Conservation (phyloP, 2,329 filamentous ascomycete species). For the Cladosporium austrohemisphaericum region DNA sequence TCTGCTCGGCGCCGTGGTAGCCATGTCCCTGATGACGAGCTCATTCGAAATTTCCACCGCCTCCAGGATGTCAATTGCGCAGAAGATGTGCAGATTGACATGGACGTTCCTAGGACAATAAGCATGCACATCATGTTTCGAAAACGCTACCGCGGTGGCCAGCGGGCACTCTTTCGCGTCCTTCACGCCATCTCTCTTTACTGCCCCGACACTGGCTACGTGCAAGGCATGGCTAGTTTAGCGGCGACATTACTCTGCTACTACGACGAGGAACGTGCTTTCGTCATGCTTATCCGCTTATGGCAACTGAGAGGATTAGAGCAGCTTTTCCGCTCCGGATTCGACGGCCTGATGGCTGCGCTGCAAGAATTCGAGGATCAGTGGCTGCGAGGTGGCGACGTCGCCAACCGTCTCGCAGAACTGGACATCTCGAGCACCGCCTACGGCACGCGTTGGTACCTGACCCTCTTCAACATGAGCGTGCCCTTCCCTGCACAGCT, state of each 20-base stretch:
- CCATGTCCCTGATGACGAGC: slow-evolving; percentile 61
- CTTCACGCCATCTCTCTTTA: slow-evolving; percentile 89
- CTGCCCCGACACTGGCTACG: slow-evolving; percentile 87
- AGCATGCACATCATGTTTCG: slow-evolving; percentile 97
- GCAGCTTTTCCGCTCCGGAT: slow-evolving; percentile 77
- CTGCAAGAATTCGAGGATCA: slow-evolving; percentile 77
- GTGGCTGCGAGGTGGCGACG: slow-evolving; percentile 75
- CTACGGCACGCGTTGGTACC: slow-evolving; percentile 96
- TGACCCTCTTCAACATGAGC: slow-evolving; percentile 95
- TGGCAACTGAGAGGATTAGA: slow-evolving; percentile 87
- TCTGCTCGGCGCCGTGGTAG: slow-evolving; percentile 67
- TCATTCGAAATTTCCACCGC: slow-evolving; percentile 67
- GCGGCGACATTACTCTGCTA: slow-evolving; percentile 92
- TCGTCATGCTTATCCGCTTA: slow-evolving; percentile 93
- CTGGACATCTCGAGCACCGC: slow-evolving; percentile 79
- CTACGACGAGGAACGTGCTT: slow-evolving; percentile 90
- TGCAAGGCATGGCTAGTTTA: slow-evolving; percentile 94
- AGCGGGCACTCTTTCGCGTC: slow-evolving; percentile 86
- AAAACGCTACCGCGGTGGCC: slow-evolving; percentile 82
- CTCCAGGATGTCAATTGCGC: slow-evolving; percentile 71
- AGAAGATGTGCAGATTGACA: slow-evolving; percentile 94
- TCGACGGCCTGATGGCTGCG: slow-evolving; percentile 80
- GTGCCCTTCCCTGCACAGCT: slow-evolving; percentile 92
- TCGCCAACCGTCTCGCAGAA: slow-evolving; percentile 73
- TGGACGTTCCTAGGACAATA: slow-evolving; percentile 93